phyloP scores from a whole-genome alignment of 306 rosid genomes.

The Medicago arabica region DNA sequence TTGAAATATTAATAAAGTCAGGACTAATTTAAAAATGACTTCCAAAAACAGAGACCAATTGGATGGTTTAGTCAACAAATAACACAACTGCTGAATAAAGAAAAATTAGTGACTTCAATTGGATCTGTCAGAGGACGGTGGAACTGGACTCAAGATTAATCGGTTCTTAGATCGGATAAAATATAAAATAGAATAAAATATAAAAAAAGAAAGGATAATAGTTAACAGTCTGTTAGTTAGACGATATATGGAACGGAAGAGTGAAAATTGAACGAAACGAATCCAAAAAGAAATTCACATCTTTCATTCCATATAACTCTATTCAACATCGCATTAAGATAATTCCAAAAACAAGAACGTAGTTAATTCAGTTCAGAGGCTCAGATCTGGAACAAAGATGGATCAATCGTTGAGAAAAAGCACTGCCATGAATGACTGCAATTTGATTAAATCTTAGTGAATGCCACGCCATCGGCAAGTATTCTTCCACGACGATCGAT shows the following conservation, averaged over 20 bases:
- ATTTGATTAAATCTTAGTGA: slow-evolving; percentile 31
- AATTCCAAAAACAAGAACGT: not conserved
- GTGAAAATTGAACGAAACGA: not conserved
- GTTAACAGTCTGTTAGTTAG: slow-evolving; percentile 39
- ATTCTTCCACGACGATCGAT: slow-evolving; percentile 5
- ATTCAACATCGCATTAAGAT: slow-evolving; percentile 25
- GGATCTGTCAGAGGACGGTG: no score
- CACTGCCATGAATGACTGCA: slow-evolving; percentile 52
- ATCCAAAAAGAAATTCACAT: slow-evolving; percentile 8
- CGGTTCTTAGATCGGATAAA: no score
- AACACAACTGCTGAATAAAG: no score
- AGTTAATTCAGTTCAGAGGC: slow-evolving; percentile 32
- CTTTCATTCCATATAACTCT: slow-evolving; percentile 44
- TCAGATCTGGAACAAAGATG: slow-evolving; percentile 42
- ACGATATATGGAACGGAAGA: slow-evolving; percentile 45
- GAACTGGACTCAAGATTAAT: not conserved
- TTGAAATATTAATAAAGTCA: no score
- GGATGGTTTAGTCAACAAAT: no score
- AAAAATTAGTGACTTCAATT: no score
- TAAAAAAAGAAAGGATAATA: not conserved
- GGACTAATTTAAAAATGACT: no score
- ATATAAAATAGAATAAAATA: no score
- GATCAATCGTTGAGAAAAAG: slow-evolving; percentile 21
- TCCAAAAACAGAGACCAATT: no score
- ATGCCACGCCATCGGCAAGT: slow-evolving; percentile 49